Evolutionary conservation across 2,329 filamentous ascomycete species (phyloP), one percentile per base, ranked within the genome.

Genomic region (Coniochaeta sp.): DNA sequence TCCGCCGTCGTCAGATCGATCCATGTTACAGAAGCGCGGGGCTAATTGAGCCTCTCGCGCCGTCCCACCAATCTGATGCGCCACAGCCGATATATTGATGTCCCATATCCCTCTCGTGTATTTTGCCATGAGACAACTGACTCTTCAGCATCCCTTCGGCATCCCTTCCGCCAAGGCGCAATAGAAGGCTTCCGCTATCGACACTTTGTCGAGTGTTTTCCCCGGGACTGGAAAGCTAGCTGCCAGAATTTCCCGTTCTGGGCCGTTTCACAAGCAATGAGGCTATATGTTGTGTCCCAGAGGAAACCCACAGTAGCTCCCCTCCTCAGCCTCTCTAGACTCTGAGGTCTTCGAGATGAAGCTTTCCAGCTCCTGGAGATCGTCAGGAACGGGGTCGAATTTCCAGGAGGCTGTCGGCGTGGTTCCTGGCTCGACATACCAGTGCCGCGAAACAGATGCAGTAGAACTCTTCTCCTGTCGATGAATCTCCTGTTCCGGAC

Each of bases 21-120:
- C 17, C 33, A n/a, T 58, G 60, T 62, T 57, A 62, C 58, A 62
- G 60, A 62, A 57, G 58, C 60, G 54, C 60, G 60, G 60, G 60
- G 60, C 28, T 62, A 62, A 62, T 62, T 36, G 31, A 57, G 22
- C n/a, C 22, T 36, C 47, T 60, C 28, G 31, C 52, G 52, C 59
- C 50, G 9, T 33, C 36, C 50, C 52, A 60, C 52, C 31, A 36
- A 55, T 60, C 38, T 50, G 59, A 60, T 24, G 50, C 59, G 43
- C 50, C 50, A 36, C 38, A 33, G 14, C 47, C 47, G 24, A 28
- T 52, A 52, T 52, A 52, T 52, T 24, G 47, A 28, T 24, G 22
- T 52, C 26, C 47, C 24, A 31, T 52, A 52, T 52, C 24, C 57
- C 43, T 58, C 57, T 50, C 8, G n/a, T n/a, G 17, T 56, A 38